These are phyloP conservation scores for Platanthera guangdongensis DNA, from an alignment of 106 monocot genomes.

Conservation along the genomic window DNA sequence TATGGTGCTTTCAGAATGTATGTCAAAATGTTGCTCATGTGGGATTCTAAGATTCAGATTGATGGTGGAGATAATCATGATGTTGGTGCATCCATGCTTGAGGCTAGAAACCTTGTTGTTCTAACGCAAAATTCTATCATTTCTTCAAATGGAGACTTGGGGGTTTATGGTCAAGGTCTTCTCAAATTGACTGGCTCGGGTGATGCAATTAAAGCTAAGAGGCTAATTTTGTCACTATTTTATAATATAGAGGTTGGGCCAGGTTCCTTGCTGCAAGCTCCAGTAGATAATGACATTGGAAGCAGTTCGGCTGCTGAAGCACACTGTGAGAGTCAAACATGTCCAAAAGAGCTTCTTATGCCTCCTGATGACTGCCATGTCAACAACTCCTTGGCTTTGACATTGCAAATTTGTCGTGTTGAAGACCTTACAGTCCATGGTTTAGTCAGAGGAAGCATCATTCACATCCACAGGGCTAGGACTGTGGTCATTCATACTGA, in stretches of 20 bases:
- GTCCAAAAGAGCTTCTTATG: no score
- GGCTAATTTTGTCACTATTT: constrained; percentile 82
- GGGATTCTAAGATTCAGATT: constrained; percentile 84
- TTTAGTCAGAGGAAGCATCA: constrained; percentile 60
- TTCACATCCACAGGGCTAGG: constrained; percentile 90
- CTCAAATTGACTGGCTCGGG: constrained; percentile 73
- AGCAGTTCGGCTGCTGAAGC: no score
- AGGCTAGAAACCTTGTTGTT: constrained; percentile 79
- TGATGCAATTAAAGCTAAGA: constrained; percentile 79
- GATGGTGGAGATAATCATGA: constrained; percentile 76
- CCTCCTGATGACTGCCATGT: no score
- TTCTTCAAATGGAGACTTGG: constrained; percentile 75
- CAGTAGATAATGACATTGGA: no score
- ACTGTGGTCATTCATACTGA: constrained; percentile 52
- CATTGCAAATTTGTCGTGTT: constrained; percentile 84
- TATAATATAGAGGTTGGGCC: constrained; percentile 90
- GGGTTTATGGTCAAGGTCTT: constrained; percentile 84
- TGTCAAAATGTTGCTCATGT: constrained; percentile 95
- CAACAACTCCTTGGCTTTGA: no score
- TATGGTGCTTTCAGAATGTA: constrained; percentile 95
- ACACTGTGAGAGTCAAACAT: no score
- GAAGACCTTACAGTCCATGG: constrained; percentile 71
- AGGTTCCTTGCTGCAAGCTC: no score
- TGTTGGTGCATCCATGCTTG: constrained; percentile 65
- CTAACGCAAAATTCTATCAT: constrained; percentile 87